Percentiles rank a stretch among this genome's conserved stretches.
Evolutionary conservation across 2,329 filamentous ascomycete genomes (phyloP).

Genomic region (Fusarium sublunatum): DNA sequence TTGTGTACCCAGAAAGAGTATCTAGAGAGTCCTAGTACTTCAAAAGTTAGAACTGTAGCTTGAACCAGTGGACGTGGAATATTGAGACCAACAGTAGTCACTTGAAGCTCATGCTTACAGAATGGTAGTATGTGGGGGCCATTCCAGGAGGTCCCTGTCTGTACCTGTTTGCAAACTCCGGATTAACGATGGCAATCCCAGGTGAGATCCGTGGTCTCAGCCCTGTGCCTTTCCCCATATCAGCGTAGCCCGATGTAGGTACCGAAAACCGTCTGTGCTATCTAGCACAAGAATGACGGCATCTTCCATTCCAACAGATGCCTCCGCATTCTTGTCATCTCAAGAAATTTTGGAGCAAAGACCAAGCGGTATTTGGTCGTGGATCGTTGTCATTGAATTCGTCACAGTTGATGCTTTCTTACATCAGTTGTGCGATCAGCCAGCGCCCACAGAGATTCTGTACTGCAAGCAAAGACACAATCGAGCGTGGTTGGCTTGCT

Average conservation of each 20-base stretch:
- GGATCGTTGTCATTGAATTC: constrained; percentile 13
- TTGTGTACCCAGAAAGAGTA: neutral
- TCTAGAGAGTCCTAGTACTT: neutral
- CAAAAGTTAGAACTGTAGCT: neutral
- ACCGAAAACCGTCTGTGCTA: constrained; percentile 9
- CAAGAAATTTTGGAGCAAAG: neutral
- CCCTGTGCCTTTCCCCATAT: constrained; percentile 15
- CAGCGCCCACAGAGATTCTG: neutral
- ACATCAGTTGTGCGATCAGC: constrained; percentile 8
- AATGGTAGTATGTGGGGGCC: constrained; percentile 2
- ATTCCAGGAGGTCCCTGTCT: neutral
- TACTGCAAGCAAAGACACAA: constrained; percentile 8
- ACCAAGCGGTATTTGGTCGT: constrained; percentile 10
- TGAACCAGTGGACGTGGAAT: neutral
- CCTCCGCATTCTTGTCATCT: constrained; percentile 17
- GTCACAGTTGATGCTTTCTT: constrained; percentile 3
- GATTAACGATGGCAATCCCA: neutral
- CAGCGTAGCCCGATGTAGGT: neutral
- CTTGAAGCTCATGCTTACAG: neutral
- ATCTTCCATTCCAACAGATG: constrained; percentile 25
- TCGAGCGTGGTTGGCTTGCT: neutral
- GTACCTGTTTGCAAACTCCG: constrained; percentile 16
- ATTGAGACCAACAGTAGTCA: constrained; percentile 3
- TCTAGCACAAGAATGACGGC: constrained; percentile 18
- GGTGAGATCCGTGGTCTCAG: constrained; percentile 10